A percentile compares a stretch with the other conserved stretches of the same genome.
Evolutionary conservation across 768 basidiomycete species (phyloP).

Genomic region (Xanthoconium purpureum): DNA sequence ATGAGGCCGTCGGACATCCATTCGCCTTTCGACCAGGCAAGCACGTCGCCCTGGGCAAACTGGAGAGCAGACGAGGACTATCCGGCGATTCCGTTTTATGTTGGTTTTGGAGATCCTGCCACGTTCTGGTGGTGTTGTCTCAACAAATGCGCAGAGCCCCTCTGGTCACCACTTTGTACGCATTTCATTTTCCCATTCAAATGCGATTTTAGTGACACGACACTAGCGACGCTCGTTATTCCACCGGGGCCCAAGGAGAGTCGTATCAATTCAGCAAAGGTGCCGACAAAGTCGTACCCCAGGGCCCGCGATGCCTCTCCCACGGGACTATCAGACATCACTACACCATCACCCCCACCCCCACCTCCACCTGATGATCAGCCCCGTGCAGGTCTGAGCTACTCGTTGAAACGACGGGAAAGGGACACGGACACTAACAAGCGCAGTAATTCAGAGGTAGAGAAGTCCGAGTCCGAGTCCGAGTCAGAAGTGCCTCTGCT

Average conservation of each 20-base stretch:
- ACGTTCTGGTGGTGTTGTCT: conserved; percentile 13
- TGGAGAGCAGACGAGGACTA: neutral
- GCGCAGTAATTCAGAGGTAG: too few species aligned
- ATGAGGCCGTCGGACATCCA: conserved; percentile 2
- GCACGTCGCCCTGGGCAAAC: neutral
- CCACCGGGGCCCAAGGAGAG: too few species aligned
- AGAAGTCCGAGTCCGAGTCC: neutral
- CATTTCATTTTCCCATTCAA: too few species aligned
- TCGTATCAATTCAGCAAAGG: too few species aligned
- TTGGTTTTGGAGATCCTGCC: neutral
- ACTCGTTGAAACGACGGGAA: neutral
- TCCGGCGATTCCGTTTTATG: neutral
- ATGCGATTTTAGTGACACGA: neutral
- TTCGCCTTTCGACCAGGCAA: neutral
- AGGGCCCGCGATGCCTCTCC: too few species aligned
- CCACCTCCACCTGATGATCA: too few species aligned
- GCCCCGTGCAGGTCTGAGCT: neutral
- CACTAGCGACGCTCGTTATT: too few species aligned
- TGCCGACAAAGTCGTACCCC: too few species aligned
- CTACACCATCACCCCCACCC: too few species aligned
- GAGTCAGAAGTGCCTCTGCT: neutral
- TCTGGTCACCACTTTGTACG: too few species aligned
- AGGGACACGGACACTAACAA: neutral
- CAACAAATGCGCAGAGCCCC: neutral
- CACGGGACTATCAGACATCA: too few species aligned